These are phyloP conservation scores for Begonia masoniana DNA, from an alignment of 306 rosid genomes.

Conservation along the genomic window DNA sequence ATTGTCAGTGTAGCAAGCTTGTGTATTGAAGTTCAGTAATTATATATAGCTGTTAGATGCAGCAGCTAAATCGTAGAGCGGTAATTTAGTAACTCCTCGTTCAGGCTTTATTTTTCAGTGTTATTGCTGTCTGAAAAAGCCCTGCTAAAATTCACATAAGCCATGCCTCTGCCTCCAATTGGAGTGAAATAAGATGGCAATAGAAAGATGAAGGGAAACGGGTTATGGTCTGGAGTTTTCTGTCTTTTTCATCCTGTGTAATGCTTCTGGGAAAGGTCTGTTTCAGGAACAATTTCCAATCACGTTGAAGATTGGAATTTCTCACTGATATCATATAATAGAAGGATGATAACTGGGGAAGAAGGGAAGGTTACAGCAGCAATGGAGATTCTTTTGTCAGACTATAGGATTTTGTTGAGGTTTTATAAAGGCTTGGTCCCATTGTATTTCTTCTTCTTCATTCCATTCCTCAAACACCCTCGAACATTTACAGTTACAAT, in stretches of 20 bases:
- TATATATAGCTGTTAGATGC: not conserved
- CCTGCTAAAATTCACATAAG: slow-evolving; percentile 12
- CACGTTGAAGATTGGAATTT: slow-evolving; percentile 29
- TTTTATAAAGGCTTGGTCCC: slow-evolving; percentile 44
- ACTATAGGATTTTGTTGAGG: slow-evolving; percentile 42
- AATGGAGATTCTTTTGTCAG: slow-evolving; percentile 46
- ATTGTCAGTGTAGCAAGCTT: too few species aligned
- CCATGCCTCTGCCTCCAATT: slow-evolving; percentile 19
- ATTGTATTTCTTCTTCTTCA: slow-evolving; percentile 18
- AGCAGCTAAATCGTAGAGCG: not conserved
- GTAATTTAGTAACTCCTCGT: not conserved
- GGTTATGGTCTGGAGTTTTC: slow-evolving; percentile 42
- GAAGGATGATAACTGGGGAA: not conserved
- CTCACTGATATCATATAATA: slow-evolving; percentile 7
- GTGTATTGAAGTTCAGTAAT: too few species aligned
- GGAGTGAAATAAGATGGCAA: slow-evolving; percentile 6
- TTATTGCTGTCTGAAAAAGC: slow-evolving; percentile 9
- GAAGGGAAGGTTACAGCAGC: slow-evolving; percentile 24
- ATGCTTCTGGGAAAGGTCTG: slow-evolving; percentile 27
- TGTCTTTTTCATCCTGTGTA: slow-evolving; percentile 27
- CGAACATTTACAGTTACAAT: too few species aligned
- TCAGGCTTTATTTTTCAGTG: slow-evolving; percentile 8
- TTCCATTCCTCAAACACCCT: slow-evolving; percentile 1
- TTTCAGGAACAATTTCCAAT: slow-evolving; percentile 31
- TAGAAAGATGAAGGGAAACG: slow-evolving; percentile 4